Base-by-base conservation (phyloP, 768 basidiomycete genomes). In the Leccinum subgranulosum region DNA sequence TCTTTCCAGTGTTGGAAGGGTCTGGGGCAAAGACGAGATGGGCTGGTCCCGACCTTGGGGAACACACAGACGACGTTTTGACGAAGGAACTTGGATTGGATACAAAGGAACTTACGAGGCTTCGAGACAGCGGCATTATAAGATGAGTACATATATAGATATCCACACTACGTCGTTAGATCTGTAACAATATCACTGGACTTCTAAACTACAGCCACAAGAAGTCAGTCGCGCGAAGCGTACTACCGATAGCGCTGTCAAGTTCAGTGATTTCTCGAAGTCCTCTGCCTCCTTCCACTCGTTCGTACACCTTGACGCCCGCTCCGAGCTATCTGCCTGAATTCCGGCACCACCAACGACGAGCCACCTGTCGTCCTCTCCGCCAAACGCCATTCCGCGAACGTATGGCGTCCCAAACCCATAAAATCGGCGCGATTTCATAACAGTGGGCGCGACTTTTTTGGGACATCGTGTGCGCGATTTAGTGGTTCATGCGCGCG, bases 251-350 rank as follows among this genome's bases (percentile, higher is more conserved):
- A 11, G 56, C 55, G 11, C 25, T 58, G 47, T 74, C 69, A 56
- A 80, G 75, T 55, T 65, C 68, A 12, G 83, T 83, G n/a, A 88
- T 61, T 55, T 81, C 73, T 64, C 75, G 79, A 64, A 90, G 69
- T 23, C 71, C 75, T 65, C 71, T 81, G 1, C 87, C 88, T 2
- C 81, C 82, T 19, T 86, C 77, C 7, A 82, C 72, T 34, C 88
- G 74, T 67, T 90, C 85, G 58, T 84, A 92, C 10, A 91, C 69
- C 69, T 87, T 89, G 36, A 90, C 80, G 0, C 89, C 89, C 1
- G 82, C 83, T 0, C 84, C 87, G 76, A 68, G 19, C 69, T 80
- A 4, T 87, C 85, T 17, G 84, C 88, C 10, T 2, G 34, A 27
- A 48, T 41, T 25, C 66, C 66, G 29, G 68, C 80, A 8, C 90